Evolutionary conservation across 768 basidiomycete species (phyloP).

Genomic region (Pisolithus sp.): DNA sequence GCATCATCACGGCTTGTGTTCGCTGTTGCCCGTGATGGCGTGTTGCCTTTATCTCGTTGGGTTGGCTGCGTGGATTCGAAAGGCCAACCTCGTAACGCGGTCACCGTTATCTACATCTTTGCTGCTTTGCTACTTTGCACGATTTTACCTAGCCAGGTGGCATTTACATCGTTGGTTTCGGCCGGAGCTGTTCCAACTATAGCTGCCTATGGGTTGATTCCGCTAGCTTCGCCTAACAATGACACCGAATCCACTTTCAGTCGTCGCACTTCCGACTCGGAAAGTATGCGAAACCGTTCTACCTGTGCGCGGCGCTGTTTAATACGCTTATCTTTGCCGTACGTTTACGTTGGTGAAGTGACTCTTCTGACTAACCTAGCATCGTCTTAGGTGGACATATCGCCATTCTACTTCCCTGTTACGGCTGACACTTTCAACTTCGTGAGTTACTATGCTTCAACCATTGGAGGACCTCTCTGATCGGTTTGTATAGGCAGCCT

Average conservation of each 20-base stretch:
- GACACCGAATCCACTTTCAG: conserved; percentile 71
- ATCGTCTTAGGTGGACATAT: conserved; percentile 59
- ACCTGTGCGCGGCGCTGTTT: conserved; percentile 60
- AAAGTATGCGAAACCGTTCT: conserved; percentile 59
- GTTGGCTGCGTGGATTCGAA: conserved; percentile 64
- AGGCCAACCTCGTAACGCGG: conserved; percentile 78
- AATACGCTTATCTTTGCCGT: conserved; percentile 72
- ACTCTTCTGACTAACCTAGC: background rate
- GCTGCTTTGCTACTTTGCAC: conserved; percentile 73
- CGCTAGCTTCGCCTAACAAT: conserved; percentile 66
- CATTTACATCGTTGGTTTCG: conserved; percentile 86
- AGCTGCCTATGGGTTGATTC: conserved; percentile 81
- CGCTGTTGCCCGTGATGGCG: conserved; percentile 92
- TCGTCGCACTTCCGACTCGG: conserved; percentile 71
- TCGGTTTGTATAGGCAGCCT: conserved; percentile 42
- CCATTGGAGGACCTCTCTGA: conserved; percentile 6
- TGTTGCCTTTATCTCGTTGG: conserved; percentile 79
- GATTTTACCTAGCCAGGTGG: conserved; percentile 84
- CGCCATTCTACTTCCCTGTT: conserved; percentile 86
- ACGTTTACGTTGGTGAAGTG: conserved; percentile 20
- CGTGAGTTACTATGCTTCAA: conserved; percentile 38
- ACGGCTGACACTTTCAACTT: conserved; percentile 77
- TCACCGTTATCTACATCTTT: conserved; percentile 82
- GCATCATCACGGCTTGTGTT: conserved; percentile 86
- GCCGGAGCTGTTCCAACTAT: conserved; percentile 84